phyloP scores from a whole-genome alignment of 176 grass and related monocot genomes.

The Musa troglodytarum region DNA sequence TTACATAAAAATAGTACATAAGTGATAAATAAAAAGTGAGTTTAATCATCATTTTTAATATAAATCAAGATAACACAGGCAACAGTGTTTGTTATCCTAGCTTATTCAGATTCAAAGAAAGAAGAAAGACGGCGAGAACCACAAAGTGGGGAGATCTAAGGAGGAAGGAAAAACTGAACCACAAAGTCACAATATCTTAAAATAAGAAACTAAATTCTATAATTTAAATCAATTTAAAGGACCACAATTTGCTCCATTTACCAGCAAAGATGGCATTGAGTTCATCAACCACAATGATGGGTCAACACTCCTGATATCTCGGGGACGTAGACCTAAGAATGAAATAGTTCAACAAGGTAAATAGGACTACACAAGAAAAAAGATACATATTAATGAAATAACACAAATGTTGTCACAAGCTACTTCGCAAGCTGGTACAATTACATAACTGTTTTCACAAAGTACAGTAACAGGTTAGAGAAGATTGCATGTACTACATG shows the following conservation, averaged over 20 bases:
- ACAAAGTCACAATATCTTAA: not conserved
- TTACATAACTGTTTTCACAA: not conserved
- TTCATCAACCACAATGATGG: constrained; percentile 94
- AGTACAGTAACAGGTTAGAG: not conserved
- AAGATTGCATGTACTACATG: not conserved
- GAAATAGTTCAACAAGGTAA: not conserved
- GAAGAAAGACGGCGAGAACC: too few relatives aligned
- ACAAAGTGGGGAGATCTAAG: not conserved
- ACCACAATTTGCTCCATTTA: constrained; percentile 20
- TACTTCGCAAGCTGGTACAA: not conserved
- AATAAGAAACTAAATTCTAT: not conserved
- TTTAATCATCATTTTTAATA: too few relatives aligned
- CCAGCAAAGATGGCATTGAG: constrained; percentile 92
- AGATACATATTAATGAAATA: not conserved
- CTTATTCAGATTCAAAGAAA: too few relatives aligned
- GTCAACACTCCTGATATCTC: constrained; percentile 93
- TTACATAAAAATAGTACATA: too few relatives aligned
- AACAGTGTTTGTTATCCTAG: too few relatives aligned
- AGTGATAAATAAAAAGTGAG: too few relatives aligned
- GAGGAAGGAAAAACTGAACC: not conserved
- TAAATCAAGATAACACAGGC: too few relatives aligned
- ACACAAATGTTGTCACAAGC: not conserved
- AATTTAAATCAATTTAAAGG: not conserved
- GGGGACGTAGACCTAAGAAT: constrained; percentile 58
- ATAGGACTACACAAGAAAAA: not conserved